These are phyloP conservation scores for Phytophthora hybrid DNA, from an alignment of 352 stramenopile species.

Conservation along the genomic window DNA sequence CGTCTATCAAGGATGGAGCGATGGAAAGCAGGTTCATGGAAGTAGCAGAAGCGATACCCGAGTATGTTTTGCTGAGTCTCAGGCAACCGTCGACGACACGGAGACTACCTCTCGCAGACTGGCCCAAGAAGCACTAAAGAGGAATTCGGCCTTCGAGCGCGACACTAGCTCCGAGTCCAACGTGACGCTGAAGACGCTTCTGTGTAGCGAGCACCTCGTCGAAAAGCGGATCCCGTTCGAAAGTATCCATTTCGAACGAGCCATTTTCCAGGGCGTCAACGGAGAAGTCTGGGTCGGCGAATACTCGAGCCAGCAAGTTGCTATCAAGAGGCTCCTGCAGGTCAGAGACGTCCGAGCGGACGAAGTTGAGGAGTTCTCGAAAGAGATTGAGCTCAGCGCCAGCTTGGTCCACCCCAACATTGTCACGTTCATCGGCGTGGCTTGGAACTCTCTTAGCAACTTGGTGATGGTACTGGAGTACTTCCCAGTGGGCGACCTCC, in stretches of 20 bases:
- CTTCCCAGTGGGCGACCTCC: slow-evolving; percentile 13
- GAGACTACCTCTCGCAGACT: neutral
- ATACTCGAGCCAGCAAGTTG: slow-evolving; percentile 36
- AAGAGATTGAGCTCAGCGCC: slow-evolving; percentile 47
- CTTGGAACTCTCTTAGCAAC: slow-evolving; percentile 54
- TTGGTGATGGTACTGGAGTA: slow-evolving; percentile 48
- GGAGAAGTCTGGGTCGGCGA: slow-evolving; percentile 58
- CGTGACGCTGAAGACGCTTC: slow-evolving; percentile 15
- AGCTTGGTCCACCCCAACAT: slow-evolving; percentile 44
- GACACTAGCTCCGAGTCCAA: slow-evolving; percentile 2
- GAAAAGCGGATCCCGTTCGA: slow-evolving; percentile 37
- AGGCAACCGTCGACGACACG: neutral
- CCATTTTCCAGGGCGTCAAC: slow-evolving; percentile 46
- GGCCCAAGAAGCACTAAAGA: slow-evolving; percentile 1
- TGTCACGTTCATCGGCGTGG: slow-evolving; percentile 43
- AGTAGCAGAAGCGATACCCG: neutral
- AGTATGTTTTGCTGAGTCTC: too few relatives aligned
- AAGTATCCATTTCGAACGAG: slow-evolving; percentile 29
- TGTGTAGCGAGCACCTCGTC: slow-evolving; percentile 6
- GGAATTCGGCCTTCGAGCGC: neutral
- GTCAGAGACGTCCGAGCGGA: slow-evolving; percentile 27
- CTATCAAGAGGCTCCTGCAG: slow-evolving; percentile 52
- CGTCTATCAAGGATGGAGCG: neutral
- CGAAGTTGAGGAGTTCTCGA: slow-evolving; percentile 41
- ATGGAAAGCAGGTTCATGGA: neutral